Conservation (phyloP, 2,329 filamentous ascomycete species). For the Nakataea oryzae region DNA sequence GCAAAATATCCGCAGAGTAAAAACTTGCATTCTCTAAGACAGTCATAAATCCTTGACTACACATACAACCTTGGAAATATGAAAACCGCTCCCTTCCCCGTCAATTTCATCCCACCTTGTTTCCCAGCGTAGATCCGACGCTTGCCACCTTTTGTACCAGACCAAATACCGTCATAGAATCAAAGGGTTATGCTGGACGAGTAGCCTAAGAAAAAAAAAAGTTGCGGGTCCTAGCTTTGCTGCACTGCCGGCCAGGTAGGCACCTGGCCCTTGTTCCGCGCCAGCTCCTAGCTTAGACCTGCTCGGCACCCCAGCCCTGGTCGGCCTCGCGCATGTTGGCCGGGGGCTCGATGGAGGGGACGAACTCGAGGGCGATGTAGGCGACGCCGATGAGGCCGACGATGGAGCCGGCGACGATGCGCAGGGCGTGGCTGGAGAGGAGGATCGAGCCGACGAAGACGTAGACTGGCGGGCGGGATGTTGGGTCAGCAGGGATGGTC, state of each 20-base stretch:
- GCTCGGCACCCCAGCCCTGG: slow-evolving; percentile 66
- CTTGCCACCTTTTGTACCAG: neutral
- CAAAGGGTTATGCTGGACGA: neutral
- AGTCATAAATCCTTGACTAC: neutral
- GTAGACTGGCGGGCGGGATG: slow-evolving; percentile 54
- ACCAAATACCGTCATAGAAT: neutral
- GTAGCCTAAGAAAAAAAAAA: too few relatives aligned
- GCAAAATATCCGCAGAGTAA: neutral
- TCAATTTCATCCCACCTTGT: neutral
- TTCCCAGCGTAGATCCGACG: neutral
- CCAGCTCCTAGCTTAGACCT: too few relatives aligned
- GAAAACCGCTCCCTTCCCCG: neutral
- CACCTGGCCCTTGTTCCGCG: too few relatives aligned
- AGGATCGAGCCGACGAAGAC: slow-evolving; percentile 87
- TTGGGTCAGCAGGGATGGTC: too few relatives aligned
- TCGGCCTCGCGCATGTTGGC: slow-evolving; percentile 75
- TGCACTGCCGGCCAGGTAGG: too few relatives aligned
- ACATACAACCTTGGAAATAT: neutral
- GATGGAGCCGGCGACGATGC: slow-evolving; percentile 66
- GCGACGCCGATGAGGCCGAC: slow-evolving; percentile 68
- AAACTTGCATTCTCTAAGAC: neutral
- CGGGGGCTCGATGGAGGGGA: slow-evolving; percentile 69
- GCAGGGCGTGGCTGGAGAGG: slow-evolving; percentile 55
- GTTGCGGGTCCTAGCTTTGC: neutral
- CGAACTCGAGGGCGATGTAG: slow-evolving; percentile 67